Evolutionary conservation across 345 rosid genomes (phyloP), one percentile per base, ranked within the genome.

Genomic region (Eucalyptus erythrocorys): DNA sequence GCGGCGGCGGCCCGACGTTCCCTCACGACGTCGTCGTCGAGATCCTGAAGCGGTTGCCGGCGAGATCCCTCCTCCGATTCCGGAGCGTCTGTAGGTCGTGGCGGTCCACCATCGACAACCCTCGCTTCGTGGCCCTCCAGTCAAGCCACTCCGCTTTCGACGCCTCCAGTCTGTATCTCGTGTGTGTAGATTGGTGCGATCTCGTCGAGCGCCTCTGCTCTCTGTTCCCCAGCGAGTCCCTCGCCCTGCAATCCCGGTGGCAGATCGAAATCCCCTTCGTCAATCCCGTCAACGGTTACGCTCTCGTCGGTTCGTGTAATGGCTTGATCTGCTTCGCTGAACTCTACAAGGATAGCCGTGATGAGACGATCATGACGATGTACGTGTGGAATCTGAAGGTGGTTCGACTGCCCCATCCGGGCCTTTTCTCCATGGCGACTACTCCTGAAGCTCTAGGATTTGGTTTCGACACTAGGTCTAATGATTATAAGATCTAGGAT

Each of bases 261-360:
- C 37, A n/a, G 32, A 30, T 64, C 71, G 37, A 64, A 13, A 64
- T 64, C 16, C 37, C 71, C 24, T 17, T 50, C 24, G 9, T 51
- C 55, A 51, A 51, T 51, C 55, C 55, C 24, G 2, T 6, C 55
- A 19, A 51, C 55, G 24, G 24, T 51, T 51, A 51, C 55, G 55
- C 55, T 51, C 24, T 51, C 24, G 24, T 19, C 24, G 9, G 55
- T 51, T 68, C 80, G 24, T 32, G 24, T 32, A 17, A 68, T 68
- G 42, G 1, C 22, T 68, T 68, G 24, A 68, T 59, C 66, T 59
- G 64, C 30, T 27, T 57, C 64, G 1, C 19, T 3, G 79, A 66
- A n/a, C 17, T 8, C 10, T 66, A 21, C 40, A 15, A 16, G 15
- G 71, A 66, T 0, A 10, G 5, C 40, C 0, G 5, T 66, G 21